Evolutionary conservation across 345 rosid species (phyloP).

Genomic region (Dimocarpus longan): DNA sequence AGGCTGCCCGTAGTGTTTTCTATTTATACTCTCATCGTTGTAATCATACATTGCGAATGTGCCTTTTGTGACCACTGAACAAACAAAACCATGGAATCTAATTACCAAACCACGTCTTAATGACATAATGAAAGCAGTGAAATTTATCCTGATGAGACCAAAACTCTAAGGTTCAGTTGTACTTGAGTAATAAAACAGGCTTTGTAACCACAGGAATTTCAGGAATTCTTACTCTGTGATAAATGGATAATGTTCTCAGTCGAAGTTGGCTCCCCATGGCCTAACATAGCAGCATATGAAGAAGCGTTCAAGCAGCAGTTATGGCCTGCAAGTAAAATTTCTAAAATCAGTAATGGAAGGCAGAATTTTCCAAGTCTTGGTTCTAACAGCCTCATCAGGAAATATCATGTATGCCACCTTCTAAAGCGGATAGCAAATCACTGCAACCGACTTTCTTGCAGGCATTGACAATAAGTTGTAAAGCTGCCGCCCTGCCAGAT

Average conservation of each 20-base stretch:
- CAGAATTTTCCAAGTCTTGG: background rate
- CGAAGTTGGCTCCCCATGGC: slow-evolving; percentile 45
- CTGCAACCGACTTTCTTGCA: slow-evolving; percentile 44
- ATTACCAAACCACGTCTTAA: background rate
- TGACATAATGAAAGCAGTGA: too few species aligned
- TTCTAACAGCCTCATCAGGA: background rate
- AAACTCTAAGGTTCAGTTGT: background rate
- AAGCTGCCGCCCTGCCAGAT: slow-evolving; percentile 31
- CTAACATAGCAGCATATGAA: slow-evolving; percentile 29
- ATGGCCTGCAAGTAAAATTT: slow-evolving; percentile 31
- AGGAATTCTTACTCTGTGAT: slow-evolving; percentile 45
- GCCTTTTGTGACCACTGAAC: slow-evolving; percentile 47
- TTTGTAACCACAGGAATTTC: background rate
- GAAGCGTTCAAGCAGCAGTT: slow-evolving; percentile 56
- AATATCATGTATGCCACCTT: slow-evolving; percentile 30
- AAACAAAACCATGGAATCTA: background rate
- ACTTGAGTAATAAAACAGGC: background rate
- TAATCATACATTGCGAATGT: slow-evolving; percentile 44
- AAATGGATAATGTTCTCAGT: slow-evolving; percentile 62
- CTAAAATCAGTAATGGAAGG: background rate
- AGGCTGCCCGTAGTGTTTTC: slow-evolving; percentile 42
- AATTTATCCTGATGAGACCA: background rate
- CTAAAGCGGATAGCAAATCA: slow-evolving; percentile 36
- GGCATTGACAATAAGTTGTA: slow-evolving; percentile 26
- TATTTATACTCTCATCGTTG: slow-evolving; percentile 36